Evolutionary conservation across 2,329 filamentous ascomycete species (phyloP).

Genomic region (Alternaria novae-zelandiae): DNA sequence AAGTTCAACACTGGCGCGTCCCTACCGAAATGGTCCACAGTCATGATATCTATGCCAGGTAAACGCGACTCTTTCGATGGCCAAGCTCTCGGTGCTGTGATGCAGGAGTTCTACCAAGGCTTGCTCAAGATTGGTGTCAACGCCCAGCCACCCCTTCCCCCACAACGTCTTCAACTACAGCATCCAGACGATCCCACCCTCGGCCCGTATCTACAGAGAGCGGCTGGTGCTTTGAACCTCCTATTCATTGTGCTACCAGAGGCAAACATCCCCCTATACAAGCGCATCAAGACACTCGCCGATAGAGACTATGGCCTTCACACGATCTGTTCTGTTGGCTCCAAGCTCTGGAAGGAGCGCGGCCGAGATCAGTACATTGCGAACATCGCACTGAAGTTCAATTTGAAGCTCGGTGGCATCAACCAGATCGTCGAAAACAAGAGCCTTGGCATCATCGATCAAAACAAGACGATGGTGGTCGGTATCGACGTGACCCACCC

Average conservation of each 20-base stretch:
- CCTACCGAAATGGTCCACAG: conserved; percentile 19
- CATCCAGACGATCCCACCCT: conserved; percentile 10
- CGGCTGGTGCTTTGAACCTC: too few relatives aligned
- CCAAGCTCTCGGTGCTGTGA: neutral
- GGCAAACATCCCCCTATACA: conserved; percentile 23
- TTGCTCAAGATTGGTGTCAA: conserved; percentile 17
- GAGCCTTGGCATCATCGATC: conserved; percentile 62
- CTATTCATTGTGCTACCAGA: conserved; percentile 5
- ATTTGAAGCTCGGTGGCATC: conserved; percentile 52
- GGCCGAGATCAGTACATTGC: conserved; percentile 47
- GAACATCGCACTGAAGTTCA: conserved; percentile 63
- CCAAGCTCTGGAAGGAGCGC: conserved; percentile 46
- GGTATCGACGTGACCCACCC: conserved; percentile 91
- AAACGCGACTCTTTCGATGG: conserved; percentile 10
- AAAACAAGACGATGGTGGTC: conserved; percentile 79
- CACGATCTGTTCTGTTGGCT: conserved; percentile 29
- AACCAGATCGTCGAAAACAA: conserved; percentile 64
- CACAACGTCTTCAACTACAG: conserved; percentile 7
- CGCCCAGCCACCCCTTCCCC: conserved; percentile 1
- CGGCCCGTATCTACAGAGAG: neutral
- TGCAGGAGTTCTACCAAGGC: conserved; percentile 17
- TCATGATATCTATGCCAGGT: conserved; percentile 14
- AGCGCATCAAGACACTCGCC: conserved; percentile 30
- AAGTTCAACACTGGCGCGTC: conserved; percentile 19
- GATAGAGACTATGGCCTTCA: conserved; percentile 30